These are phyloP conservation scores for Hibiscus tridactylites DNA, from an alignment of 345 rosid species.

Conservation along the genomic window DNA sequence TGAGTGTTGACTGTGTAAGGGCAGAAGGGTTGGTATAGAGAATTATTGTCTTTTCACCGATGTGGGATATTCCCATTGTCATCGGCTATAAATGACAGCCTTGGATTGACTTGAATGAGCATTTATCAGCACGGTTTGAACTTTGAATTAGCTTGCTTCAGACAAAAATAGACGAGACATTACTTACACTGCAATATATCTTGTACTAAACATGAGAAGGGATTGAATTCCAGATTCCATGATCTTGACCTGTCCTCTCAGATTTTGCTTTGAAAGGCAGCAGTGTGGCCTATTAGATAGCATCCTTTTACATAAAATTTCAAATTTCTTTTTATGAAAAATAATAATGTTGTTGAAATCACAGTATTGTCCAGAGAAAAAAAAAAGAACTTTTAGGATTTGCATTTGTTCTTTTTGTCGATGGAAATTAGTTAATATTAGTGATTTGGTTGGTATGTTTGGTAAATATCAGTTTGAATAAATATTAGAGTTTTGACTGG, in stretches of 20 bases:
- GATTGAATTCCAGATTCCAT: neutral
- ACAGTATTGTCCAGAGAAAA: neutral
- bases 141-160: too few relatives aligned
- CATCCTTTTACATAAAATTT: neutral
- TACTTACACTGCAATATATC: too few relatives aligned
- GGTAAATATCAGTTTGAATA: too few relatives aligned
- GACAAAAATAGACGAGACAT: too few relatives aligned
- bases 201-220: too few relatives aligned
- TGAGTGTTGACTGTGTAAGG: slow-evolving; percentile 19
- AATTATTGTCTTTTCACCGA: slow-evolving; percentile 31
- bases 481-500: too few relatives aligned
- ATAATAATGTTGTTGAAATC: neutral
- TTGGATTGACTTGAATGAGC: neutral
- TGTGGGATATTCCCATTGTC: slow-evolving; percentile 9
- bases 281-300: neutral
- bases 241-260: slow-evolving; percentile 3
- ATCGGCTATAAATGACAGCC: slow-evolving; percentile 8
- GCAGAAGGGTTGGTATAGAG: too few relatives aligned
- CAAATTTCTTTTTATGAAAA: neutral
- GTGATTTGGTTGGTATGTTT: too few relatives aligned
- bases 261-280: slow-evolving; percentile 3
- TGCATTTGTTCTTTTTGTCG: neutral
- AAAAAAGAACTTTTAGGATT: neutral
- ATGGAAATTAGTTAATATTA: too few relatives aligned
- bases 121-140: neutral